Base-by-base conservation (phyloP, 2,329 filamentous ascomycete genomes). In the Daldinia sp. region DNA sequence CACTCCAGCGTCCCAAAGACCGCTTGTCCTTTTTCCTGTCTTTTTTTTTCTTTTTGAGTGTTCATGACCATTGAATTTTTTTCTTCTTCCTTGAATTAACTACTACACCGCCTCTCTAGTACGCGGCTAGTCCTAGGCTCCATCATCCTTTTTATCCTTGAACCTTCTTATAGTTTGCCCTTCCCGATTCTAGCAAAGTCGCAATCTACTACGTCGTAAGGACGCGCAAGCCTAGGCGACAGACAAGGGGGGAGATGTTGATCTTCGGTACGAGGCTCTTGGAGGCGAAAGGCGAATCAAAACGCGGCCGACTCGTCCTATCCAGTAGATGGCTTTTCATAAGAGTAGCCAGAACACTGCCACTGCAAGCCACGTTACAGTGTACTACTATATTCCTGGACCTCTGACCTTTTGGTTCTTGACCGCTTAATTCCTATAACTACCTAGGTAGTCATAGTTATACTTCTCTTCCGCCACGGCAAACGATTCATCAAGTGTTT, bases 61-160 rank as follows among this genome's bases (percentile, higher is more conserved):
- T 37, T 54, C 60, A 51, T 58, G 58, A 58, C 55, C 57, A 63
- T 26, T 23, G 35, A 6, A 10, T 59, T 46, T 51, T 53, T n/a
- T 59, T 51, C 44, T 58, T 63, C 53, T 57, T 42, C 51, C 23
- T 60, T 6, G 57, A 50, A 37, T 63, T 18, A n/a, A 59, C 46
- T 28, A 57, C 61, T 65, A 69, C 67, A 71, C 64, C 69, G 64
- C 64, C 56, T 68, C 58, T 66, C 58, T 56, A n/a, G 28, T 53
- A 58, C 56, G 53, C 60, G 35, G 23, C 50, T 28, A 6, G 42
- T 41, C 15, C 20, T 54, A n/a, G 4, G 54, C 13, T 23, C 39
- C 63, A 28, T 35, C 58, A 39, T 18, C 39, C 42, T 50, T 60
- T 56, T 44, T 30, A 28, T 39, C 50, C 33, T 44, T 35, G 61